Evolutionary conservation across 768 basidiomycete species (phyloP).

Genomic region (Panellus pusillus): DNA sequence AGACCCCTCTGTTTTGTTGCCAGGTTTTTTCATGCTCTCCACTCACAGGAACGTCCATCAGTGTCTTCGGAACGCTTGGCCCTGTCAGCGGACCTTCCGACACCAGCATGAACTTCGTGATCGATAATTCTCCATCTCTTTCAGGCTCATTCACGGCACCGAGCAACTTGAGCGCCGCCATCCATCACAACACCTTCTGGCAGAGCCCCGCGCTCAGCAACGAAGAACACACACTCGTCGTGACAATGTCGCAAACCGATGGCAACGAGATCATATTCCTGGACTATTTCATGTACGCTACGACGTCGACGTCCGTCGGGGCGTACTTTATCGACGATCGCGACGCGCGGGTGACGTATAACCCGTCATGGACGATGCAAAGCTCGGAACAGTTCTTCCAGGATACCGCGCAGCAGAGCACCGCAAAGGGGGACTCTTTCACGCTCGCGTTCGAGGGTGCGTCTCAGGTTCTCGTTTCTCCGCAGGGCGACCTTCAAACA

Average conservation of each 20-base stretch:
- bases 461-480: neutral
- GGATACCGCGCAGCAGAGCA: constrained; percentile 6
- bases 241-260: constrained; percentile 6
- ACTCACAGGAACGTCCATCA: constrained; percentile 4
- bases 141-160: neutral
- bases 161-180: neutral
- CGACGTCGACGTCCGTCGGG: neutral
- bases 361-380: neutral
- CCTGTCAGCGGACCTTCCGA: neutral
- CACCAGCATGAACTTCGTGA: neutral
- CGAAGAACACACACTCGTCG: constrained; percentile 7
- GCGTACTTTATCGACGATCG: constrained; percentile 13
- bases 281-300: constrained; percentile 13
- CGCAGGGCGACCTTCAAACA: neutral
- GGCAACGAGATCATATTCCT: neutral
- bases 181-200: constrained; percentile 6
- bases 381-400: constrained; percentile 5
- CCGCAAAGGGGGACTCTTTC: neutral
- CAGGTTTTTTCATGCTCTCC: neutral
- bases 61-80: neutral
- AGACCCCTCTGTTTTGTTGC: no score
- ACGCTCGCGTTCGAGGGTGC: constrained; percentile 5
- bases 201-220: neutral
- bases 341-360: constrained; percentile 5
- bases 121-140: neutral